Evolutionary conservation across 2,329 filamentous ascomycete species (phyloP).

Genomic region (Corynespora cassiicola): DNA sequence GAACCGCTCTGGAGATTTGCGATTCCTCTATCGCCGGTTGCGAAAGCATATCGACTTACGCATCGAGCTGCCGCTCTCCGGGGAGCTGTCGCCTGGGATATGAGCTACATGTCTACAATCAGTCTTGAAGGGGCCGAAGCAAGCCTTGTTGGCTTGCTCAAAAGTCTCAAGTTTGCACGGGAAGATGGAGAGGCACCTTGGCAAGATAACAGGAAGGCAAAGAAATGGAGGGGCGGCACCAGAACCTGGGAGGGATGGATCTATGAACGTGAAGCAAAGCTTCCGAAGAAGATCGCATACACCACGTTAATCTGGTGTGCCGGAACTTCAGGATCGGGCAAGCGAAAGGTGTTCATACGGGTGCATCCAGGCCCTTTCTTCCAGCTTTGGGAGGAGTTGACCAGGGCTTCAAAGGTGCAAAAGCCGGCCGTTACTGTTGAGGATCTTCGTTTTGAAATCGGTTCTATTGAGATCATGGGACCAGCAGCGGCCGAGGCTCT

Average conservation of each 20-base stretch:
- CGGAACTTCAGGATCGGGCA: constrained; percentile 32
- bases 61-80: constrained; percentile 78
- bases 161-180: constrained; percentile 64
- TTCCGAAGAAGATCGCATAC: constrained; percentile 69
- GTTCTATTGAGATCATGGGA: constrained; percentile 72
- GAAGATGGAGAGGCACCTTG: constrained; percentile 62
- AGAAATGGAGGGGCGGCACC: constrained; percentile 73
- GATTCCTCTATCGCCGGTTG: constrained; percentile 81
- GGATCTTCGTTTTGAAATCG: constrained; percentile 75
- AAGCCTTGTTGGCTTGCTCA: constrained; percentile 72
- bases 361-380: constrained; percentile 83
- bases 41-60: constrained; percentile 87
- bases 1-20: constrained; percentile 90
- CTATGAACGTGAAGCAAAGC: constrained; percentile 60
- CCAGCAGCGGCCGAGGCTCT: constrained; percentile 83
- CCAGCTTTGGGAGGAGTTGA: constrained; percentile 70
- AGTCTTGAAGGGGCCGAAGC: constrained; percentile 71
- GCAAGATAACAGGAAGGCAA: constrained; percentile 58
- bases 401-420: constrained; percentile 64
- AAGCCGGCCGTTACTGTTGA: constrained; percentile 69
- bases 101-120: constrained; percentile 91
- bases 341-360: constrained; percentile 70
- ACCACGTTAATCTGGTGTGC: constrained; percentile 77
- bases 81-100: constrained; percentile 88
- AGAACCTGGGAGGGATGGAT: constrained; percentile 65